Evolutionary conservation across 148 eudicot species (phyloP).

Genomic region (Euryodendron excelsum): DNA sequence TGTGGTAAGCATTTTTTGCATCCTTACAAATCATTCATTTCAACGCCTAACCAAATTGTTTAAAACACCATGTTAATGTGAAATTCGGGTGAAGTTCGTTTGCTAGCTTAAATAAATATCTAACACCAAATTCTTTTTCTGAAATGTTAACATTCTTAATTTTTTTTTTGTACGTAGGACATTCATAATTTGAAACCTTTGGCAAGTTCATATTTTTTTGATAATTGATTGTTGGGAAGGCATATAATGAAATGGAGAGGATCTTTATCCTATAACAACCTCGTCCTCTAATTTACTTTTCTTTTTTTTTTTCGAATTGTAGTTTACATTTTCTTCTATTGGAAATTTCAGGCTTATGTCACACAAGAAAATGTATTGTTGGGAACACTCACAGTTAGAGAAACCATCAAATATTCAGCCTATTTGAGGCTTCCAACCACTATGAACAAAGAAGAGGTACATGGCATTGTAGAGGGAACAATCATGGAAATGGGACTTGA

Average conservation of each 20-base stretch:
- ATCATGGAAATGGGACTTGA: constrained; percentile 77
- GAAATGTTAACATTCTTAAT: too few relatives aligned
- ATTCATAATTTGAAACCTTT: too few relatives aligned
- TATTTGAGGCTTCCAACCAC: constrained; percentile 63
- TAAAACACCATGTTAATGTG: neutral
- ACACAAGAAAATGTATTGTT: constrained; percentile 70
- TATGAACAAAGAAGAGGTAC: constrained; percentile 44
- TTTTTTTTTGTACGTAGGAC: too few relatives aligned
- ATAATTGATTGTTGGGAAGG: too few relatives aligned
- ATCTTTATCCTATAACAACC: too few relatives aligned
- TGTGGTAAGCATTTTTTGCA: constrained; percentile 45
- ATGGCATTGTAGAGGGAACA: constrained; percentile 57
- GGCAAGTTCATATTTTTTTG: too few relatives aligned
- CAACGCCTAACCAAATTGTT: neutral
- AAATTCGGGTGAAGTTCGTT: neutral
- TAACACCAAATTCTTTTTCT: too few relatives aligned
- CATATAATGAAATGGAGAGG: too few relatives aligned
- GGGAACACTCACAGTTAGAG: constrained; percentile 72
- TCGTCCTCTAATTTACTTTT: too few relatives aligned
- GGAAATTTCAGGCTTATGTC: constrained; percentile 64
- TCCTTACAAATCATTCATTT: neutral
- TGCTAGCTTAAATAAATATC: too few relatives aligned
- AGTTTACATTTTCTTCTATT: neutral
- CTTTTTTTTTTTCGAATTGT: neutral
- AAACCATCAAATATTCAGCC: constrained; percentile 73